phyloP scores from a whole-genome alignment of 1,284 basidiomycete genomes.

The Tilletia indica region DNA sequence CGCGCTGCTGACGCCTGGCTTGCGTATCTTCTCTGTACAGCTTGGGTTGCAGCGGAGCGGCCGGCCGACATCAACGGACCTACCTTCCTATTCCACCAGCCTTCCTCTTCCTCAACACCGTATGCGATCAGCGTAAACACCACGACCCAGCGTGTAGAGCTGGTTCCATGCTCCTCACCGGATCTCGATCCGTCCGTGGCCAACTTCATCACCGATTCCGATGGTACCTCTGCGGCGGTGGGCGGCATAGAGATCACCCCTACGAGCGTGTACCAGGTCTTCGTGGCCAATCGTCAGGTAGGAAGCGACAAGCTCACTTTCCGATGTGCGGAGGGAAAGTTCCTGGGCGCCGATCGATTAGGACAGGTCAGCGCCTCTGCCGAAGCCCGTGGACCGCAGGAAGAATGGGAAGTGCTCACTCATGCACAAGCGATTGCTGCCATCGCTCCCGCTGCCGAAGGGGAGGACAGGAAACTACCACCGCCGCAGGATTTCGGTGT shows the following conservation, averaged over 20 bases:
- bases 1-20: not conserved
- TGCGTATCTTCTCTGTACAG: constrained; percentile 15
- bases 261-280: constrained; percentile 46
- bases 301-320: constrained; percentile 37
- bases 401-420: constrained; percentile 38
- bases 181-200: constrained; percentile 12
- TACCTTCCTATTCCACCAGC: constrained; percentile 30
- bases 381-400: constrained; percentile 48
- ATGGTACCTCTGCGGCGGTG: constrained; percentile 19
- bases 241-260: constrained; percentile 28
- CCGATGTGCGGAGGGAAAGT: constrained; percentile 44
- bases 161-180: constrained; percentile 19
- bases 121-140: constrained; percentile 30
- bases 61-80: constrained; percentile 33
- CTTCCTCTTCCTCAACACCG: not conserved
- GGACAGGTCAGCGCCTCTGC: constrained; percentile 32
- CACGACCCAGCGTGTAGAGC: constrained; percentile 32
- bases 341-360: constrained; percentile 36
- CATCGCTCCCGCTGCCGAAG: not conserved
- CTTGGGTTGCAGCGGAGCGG: constrained; percentile 35
- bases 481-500: not conserved
- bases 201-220: constrained; percentile 23
- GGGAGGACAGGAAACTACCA: constrained; percentile 1
- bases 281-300: constrained; percentile 37
- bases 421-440: not conserved